Conservation (phyloP, 306 rosid genomes). For the Senna tora region DNA sequence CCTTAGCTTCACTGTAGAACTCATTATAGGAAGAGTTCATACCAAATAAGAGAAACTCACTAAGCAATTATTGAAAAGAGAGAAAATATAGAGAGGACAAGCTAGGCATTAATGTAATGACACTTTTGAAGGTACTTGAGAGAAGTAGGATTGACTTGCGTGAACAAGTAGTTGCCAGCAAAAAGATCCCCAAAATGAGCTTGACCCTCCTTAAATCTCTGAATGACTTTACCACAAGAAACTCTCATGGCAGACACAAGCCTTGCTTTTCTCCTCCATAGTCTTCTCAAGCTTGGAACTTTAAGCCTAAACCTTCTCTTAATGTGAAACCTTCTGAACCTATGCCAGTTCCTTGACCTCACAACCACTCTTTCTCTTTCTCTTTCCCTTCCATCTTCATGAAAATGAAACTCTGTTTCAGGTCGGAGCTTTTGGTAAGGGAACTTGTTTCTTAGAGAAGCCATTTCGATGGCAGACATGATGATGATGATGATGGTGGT, state of each 20-base stretch:
- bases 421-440: slow-evolving; percentile 58
- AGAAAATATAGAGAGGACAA: slow-evolving; percentile 1
- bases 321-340: slow-evolving; percentile 37
- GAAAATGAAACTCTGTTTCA: slow-evolving; percentile 26
- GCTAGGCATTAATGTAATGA: not conserved
- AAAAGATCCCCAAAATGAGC: slow-evolving; percentile 50
- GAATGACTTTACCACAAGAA: slow-evolving; percentile 29
- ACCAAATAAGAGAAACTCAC: not conserved
- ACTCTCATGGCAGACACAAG: slow-evolving; percentile 34
- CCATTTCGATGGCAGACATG: slow-evolving; percentile 46
- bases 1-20: slow-evolving; percentile 3
- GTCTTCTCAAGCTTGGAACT: slow-evolving; percentile 50
- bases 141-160: slow-evolving; percentile 49
- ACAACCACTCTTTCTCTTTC: slow-evolving; percentile 26
- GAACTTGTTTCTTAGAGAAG: slow-evolving; percentile 34
- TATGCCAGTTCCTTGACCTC: slow-evolving; percentile 45
- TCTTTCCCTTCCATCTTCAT: slow-evolving; percentile 32
- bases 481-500: too few relatives aligned
- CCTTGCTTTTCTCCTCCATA: slow-evolving; percentile 46
- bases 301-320: slow-evolving; percentile 51
- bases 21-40: not conserved
- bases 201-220: slow-evolving; percentile 47
- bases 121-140: slow-evolving; percentile 28
- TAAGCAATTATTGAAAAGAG: slow-evolving; percentile 19
- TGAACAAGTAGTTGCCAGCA: slow-evolving; percentile 57